Conservation (phyloP, 306 rosid genomes). For the Dicorynia guianensis region DNA sequence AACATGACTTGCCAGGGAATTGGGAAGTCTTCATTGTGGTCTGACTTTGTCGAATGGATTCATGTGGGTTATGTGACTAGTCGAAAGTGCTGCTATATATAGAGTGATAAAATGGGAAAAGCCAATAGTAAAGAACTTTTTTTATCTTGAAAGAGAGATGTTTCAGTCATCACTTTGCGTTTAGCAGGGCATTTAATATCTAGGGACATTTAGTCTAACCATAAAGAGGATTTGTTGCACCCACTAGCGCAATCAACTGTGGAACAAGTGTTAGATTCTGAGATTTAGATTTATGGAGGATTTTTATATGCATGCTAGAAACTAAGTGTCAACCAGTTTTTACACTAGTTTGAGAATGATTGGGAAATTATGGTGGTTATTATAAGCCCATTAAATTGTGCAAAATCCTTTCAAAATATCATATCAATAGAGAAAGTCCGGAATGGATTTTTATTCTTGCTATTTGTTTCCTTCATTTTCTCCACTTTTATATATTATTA, state of each 20-base stretch:
- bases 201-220: slow-evolving; percentile 56
- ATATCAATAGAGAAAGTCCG: neutral
- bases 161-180: slow-evolving; percentile 54
- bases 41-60: slow-evolving; percentile 39
- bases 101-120: slow-evolving; percentile 37
- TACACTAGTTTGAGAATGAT: slow-evolving; percentile 4
- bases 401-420: no score
- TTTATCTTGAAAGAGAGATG: neutral
- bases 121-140: neutral
- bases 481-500: no score
- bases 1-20: slow-evolving; percentile 36
- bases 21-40: slow-evolving; percentile 60
- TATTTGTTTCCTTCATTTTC: neutral
- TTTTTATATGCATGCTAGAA: neutral
- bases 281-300: slow-evolving; percentile 31
- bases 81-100: slow-evolving; percentile 53
- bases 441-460: neutral
- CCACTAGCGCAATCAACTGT: slow-evolving; percentile 59
- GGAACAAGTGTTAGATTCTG: slow-evolving; percentile 43
- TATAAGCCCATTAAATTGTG: no score
- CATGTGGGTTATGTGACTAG: slow-evolving; percentile 41
- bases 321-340: slow-evolving; percentile 3
- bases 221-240: slow-evolving; percentile 80
- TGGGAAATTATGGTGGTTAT: neutral
- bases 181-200: slow-evolving; percentile 43